Evolutionary conservation across 495 filamentous ascomycete genomes (phyloP).

Genomic region (Bacidia rubella): DNA sequence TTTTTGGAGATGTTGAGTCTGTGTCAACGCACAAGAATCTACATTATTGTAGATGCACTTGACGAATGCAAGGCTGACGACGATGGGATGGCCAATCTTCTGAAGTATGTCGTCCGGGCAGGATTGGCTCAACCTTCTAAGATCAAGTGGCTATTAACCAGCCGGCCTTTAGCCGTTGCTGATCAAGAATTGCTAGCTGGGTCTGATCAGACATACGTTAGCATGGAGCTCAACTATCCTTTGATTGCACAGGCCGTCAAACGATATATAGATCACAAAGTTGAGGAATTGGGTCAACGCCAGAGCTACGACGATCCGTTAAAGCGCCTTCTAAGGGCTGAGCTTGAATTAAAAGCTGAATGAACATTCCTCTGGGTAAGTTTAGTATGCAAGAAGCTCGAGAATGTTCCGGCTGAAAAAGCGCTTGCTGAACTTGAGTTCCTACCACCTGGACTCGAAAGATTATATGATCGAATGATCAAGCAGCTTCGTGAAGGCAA

Average conservation of each 20-base stretch:
- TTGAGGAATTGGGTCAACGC: not conserved
- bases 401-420: not conserved
- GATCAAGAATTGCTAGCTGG: constrained; percentile 14
- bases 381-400: not conserved
- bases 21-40: not conserved
- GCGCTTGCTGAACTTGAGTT: not conserved
- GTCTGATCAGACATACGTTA: constrained; percentile 4
- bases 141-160: constrained; percentile 15
- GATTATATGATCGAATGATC: not conserved
- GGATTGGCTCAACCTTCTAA: constrained; percentile 12
- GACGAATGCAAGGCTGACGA: constrained; percentile 4
- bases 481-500: not conserved
- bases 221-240: not conserved
- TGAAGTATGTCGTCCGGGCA: constrained; percentile 9
- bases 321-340: not conserved
- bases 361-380: not conserved
- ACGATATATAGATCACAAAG: not conserved
- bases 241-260: not conserved
- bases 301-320: not conserved
- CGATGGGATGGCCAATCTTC: constrained; percentile 9
- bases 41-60: not conserved
- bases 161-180: constrained; percentile 13
- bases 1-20: constrained; percentile 1
- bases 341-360: not conserved
- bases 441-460: not conserved